Conservation (phyloP, 495 filamentous ascomycete species). For the Neurospora sp. region DNA sequence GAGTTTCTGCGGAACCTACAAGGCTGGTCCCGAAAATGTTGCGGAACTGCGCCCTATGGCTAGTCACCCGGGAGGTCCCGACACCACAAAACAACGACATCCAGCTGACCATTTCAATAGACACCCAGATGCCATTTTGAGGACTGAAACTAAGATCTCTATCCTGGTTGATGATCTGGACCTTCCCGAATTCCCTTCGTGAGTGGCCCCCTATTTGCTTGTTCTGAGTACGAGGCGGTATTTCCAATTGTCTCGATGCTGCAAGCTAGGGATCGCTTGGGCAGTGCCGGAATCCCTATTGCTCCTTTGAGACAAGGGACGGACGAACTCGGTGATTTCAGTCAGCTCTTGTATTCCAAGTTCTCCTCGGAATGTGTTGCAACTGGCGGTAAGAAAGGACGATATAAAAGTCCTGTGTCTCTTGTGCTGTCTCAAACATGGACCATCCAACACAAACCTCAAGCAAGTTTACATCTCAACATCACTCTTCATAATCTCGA, state of each 20-base stretch:
- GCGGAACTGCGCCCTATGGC: not conserved
- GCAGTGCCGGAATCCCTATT: not conserved
- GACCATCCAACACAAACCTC: not conserved
- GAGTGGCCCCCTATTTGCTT: not conserved
- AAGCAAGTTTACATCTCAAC: not conserved
- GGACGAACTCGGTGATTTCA: not conserved
- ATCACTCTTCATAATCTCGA: not conserved
- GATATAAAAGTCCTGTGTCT: conserved; percentile 1
- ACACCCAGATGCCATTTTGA: not conserved
- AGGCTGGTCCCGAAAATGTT: not conserved
- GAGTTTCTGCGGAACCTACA: not conserved
- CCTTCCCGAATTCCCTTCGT: not conserved
- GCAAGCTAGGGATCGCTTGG: not conserved
- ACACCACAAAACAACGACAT: not conserved
- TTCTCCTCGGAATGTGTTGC: not conserved
- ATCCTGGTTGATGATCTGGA: not conserved
- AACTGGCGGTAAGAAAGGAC: not conserved
- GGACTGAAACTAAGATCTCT: not conserved
- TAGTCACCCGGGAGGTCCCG: conserved; percentile 13
- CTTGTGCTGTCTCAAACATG: not conserved
- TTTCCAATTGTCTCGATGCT: not conserved
- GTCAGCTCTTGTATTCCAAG: not conserved
- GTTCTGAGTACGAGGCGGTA: not conserved
- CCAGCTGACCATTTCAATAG: conserved; percentile 7
- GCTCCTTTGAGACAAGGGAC: not conserved